Evolutionary conservation across 2,329 filamentous ascomycete species (phyloP).

Genomic region (Stromatinia cepivora): DNA sequence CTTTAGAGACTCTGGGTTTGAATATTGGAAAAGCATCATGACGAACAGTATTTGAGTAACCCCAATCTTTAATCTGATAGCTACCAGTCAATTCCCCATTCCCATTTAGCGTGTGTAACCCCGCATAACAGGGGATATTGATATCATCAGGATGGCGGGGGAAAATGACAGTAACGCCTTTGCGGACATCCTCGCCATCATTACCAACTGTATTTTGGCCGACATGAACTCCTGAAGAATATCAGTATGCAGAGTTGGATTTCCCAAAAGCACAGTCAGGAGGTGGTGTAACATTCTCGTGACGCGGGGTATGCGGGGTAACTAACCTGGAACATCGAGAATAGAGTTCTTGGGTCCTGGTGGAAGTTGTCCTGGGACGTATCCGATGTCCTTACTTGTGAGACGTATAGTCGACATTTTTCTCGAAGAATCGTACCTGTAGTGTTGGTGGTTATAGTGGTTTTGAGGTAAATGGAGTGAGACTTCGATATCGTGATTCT

Average conservation of each 20-base stretch:
- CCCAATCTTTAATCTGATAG: conserved; percentile 39
- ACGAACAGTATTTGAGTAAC: conserved; percentile 37
- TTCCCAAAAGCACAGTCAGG: not conserved
- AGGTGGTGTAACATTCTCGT: not conserved
- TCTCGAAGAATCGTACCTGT: not conserved
- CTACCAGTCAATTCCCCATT: conserved; percentile 39
- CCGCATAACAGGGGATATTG: conserved; percentile 38
- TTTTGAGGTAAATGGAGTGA: not conserved
- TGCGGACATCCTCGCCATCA: conserved; percentile 32
- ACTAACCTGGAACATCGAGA: conserved; percentile 36
- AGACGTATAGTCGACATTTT: not conserved
- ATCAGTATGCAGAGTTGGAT: not conserved
- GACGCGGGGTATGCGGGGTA: not conserved
- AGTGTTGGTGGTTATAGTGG: not conserved
- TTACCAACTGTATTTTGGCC: conserved; percentile 38
- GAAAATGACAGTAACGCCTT: conserved; percentile 39
- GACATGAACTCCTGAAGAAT: conserved; percentile 33
- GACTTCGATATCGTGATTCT: not conserved
- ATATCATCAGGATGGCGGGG: conserved; percentile 37
- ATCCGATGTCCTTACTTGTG: conserved; percentile 31
- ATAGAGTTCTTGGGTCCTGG: conserved; percentile 39
- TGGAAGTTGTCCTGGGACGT: conserved; percentile 35
- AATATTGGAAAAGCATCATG: conserved; percentile 2
- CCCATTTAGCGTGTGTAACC: conserved; percentile 37
- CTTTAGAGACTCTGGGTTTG: too few relatives aligned